These are phyloP conservation scores for Pontederia paniculata DNA, from an alignment of 176 grass and related monocot genomes.

Conservation along the genomic window DNA sequence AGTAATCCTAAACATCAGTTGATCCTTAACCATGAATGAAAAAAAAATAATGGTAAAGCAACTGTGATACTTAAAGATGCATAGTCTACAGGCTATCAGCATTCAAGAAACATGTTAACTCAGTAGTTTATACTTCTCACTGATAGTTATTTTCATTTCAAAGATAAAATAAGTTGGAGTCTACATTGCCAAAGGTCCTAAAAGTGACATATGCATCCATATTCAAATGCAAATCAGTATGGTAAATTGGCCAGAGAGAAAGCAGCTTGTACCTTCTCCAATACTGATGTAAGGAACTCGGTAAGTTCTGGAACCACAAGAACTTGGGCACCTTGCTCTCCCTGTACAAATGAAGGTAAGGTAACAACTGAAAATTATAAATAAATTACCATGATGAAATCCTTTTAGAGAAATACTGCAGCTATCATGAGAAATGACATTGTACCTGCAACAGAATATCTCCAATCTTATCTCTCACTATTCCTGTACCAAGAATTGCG, in stretches of 20 bases:
- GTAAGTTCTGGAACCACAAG: conserved; percentile 87
- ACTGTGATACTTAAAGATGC: too few species aligned
- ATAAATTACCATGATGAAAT: not conserved
- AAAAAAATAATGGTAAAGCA: too few species aligned
- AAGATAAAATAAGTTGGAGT: too few species aligned
- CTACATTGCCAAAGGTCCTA: not conserved
- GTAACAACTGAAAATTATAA: conserved; percentile 1
- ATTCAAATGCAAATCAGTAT: not conserved
- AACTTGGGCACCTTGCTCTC: conserved; percentile 71
- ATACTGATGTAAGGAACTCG: conserved; percentile 54
- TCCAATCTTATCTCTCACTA: conserved; percentile 84
- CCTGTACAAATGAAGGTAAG: conserved; percentile 30
- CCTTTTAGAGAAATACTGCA: not conserved
- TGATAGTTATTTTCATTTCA: too few species aligned
- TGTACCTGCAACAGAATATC: conserved; percentile 93
- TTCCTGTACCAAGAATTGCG: conserved; percentile 76
- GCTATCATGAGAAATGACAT: conserved; percentile 7
- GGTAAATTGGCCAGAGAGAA: not conserved
- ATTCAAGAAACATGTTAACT: too few species aligned
- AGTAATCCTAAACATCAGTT: too few species aligned
- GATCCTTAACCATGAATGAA: too few species aligned
- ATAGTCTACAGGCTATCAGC: too few species aligned
- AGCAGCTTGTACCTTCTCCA: conserved; percentile 46
- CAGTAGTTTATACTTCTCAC: too few species aligned
- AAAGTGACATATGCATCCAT: not conserved